Conservation (phyloP, 371 early-diverging fungal species). For the Mortierella sp. region DNA sequence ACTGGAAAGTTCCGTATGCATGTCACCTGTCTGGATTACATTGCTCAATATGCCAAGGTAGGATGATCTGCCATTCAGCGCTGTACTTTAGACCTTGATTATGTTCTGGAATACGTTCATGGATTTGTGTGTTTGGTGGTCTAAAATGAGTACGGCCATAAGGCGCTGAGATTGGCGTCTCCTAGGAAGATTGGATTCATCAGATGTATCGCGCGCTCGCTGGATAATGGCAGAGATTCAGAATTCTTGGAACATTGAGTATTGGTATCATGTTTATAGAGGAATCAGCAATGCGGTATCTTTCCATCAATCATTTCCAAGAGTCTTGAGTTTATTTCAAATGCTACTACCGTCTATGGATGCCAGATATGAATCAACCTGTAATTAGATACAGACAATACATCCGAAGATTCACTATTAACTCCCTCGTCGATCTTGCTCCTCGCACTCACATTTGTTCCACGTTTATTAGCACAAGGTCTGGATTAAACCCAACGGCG, state of each 20-base stretch:
- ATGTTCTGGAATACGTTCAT: not conserved
- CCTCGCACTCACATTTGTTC: slow-evolving; percentile 1
- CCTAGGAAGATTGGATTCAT: not conserved
- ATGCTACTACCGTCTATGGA: too few species aligned
- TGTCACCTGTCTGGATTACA: slow-evolving; percentile 93
- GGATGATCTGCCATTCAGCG: not conserved
- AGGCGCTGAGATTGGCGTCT: not conserved
- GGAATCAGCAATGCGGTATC: too few species aligned
- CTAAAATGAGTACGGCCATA: not conserved
- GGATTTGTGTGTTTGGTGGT: not conserved
- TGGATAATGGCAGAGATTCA: too few species aligned
- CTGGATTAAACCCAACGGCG: slow-evolving; percentile 99
- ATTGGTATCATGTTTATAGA: too few species aligned
- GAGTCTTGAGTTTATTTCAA: too few species aligned
- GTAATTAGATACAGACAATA: too few species aligned
- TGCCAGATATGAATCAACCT: too few species aligned
- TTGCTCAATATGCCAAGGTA: slow-evolving; percentile 96
- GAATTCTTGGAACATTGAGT: too few species aligned
- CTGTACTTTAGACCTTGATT: not conserved
- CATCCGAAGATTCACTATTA: too few species aligned
- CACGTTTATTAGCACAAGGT: slow-evolving; percentile 80
- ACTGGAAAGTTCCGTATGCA: slow-evolving; percentile 96
- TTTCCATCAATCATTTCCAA: too few species aligned
- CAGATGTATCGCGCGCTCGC: not conserved
- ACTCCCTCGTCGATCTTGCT: too few species aligned